phyloP scores from a whole-genome alignment of 225 moss, liverwort and hornwort species.

The Thuidium tamariscinum region DNA sequence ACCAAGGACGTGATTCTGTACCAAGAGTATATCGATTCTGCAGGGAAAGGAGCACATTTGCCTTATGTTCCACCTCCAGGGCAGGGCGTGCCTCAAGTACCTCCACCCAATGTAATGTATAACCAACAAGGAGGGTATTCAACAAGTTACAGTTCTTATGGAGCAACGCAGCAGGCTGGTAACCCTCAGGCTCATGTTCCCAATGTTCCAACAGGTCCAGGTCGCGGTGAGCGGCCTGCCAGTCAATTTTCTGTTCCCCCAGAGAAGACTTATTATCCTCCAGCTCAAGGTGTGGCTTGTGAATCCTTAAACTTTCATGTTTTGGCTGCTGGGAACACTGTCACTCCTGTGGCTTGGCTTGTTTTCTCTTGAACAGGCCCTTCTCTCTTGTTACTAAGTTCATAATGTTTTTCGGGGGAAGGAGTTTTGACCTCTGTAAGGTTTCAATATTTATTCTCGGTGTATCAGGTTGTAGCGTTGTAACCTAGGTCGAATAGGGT shows the following conservation, averaged over 20 bases:
- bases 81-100: background rate
- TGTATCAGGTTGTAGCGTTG: background rate
- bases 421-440: background rate
- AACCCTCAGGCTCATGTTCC: constrained; percentile 12
- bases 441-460: background rate
- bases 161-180: background rate
- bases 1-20: constrained; percentile 24
- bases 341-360: background rate
- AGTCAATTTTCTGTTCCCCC: constrained; percentile 1
- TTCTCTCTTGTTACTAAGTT: background rate
- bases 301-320: background rate
- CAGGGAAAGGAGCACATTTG: constrained; percentile 10
- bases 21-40: constrained; percentile 44
- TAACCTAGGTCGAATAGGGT: background rate
- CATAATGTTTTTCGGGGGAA: background rate
- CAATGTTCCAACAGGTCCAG: constrained; percentile 1
- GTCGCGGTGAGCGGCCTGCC: background rate
- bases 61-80: background rate
- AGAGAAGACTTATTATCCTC: constrained; percentile 12
- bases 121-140: background rate
- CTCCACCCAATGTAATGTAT: background rate
- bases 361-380: background rate
- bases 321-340: background rate
- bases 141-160: background rate
- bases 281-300: constrained; percentile 12